Evolutionary conservation across 2,329 filamentous ascomycete species (phyloP), one percentile per base, ranked within the genome.

Genomic region (Aspergillus sp.): DNA sequence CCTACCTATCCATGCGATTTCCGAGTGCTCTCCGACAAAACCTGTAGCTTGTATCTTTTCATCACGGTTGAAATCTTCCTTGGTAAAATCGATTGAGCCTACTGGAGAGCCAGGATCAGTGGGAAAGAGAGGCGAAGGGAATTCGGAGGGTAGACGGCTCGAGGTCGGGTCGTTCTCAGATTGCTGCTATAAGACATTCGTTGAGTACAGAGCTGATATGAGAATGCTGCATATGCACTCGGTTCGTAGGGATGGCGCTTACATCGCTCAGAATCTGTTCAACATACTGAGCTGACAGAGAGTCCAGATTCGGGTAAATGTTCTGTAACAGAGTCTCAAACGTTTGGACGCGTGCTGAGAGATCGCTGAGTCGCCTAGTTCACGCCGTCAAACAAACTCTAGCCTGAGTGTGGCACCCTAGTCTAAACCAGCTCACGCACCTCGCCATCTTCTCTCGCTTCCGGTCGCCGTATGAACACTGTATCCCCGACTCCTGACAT

Each of bases 1-100:
- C 56, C 76, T 72, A 64, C 80, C 76, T 28, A 81, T 64, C 80
- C 80, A 82, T 23, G 74, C 75, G 46, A 79, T 72, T 55, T 80
- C 79, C 5, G 79, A 80, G 57, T 79, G 77, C 60, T 79, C 80
- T 11, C 80, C 80, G 59, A 80, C 74, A 67, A 79, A 81, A 0
- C 79, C 77, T 34, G 75, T 75, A 1, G 74, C 71, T 54, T 76
- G 72, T 13, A 75, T 72, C 50, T 74, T 73, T 56, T 77, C 75
- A 62, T 75, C 74, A 31, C 76, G 73, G 34, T 78, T 77, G 61
- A 79, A 80, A 54, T 81, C 80, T 64, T 81, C 79, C 53, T 78
- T 73, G 22, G 76, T 78, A 45, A 76, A 74, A 66, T 81, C 79
- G 38, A 76, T 68, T 22, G 72, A 71, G 38, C 74, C 73, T 19